phyloP scores from a whole-genome alignment of 1,284 basidiomycete genomes.

The Agroathelia rolfsii region DNA sequence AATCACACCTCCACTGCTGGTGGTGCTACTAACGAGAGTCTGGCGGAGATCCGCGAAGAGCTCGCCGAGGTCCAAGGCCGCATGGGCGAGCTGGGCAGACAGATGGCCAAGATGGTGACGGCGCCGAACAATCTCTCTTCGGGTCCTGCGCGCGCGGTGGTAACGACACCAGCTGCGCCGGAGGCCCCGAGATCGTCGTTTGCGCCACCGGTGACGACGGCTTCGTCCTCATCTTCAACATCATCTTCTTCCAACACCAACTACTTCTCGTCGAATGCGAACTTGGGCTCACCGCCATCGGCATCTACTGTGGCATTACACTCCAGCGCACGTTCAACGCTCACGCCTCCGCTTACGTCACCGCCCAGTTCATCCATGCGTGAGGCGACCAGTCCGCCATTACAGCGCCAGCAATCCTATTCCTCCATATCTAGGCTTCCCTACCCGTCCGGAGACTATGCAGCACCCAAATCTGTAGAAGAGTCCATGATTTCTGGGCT shows the following conservation, averaged over 20 bases:
- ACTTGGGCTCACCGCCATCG: no score
- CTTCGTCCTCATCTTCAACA: no score
- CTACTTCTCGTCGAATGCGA: no score
- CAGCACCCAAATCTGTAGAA: no score
- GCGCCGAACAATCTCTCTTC: slow-evolving; percentile 45
- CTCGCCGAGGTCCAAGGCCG: slow-evolving; percentile 62
- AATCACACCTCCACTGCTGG: slow-evolving; percentile 11
- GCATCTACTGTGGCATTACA: no score
- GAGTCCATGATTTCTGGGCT: no score
- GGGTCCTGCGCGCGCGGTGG: slow-evolving; percentile 38
- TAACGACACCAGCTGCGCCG: no score
- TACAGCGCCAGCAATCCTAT: slow-evolving; percentile 28
- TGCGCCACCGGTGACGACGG: no score
- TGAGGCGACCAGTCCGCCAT: slow-evolving; percentile 58
- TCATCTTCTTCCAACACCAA: no score
- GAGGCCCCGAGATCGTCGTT: no score
- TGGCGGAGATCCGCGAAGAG: slow-evolving; percentile 52
- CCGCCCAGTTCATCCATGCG: slow-evolving; percentile 37
- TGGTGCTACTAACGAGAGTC: slow-evolving; percentile 25
- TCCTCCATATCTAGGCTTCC: slow-evolving; percentile 37
- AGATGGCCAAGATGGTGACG: slow-evolving; percentile 62
- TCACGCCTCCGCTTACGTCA: no score
- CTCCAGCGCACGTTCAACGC: no score
- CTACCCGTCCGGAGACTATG: slow-evolving; percentile 73
- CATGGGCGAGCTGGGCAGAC: slow-evolving; percentile 60